A percentile compares a stretch with the other conserved stretches of the same genome.
phyloP scores from a whole-genome alignment of 176 grass and related monocot species.

The Oryza glumipatula region DNA sequence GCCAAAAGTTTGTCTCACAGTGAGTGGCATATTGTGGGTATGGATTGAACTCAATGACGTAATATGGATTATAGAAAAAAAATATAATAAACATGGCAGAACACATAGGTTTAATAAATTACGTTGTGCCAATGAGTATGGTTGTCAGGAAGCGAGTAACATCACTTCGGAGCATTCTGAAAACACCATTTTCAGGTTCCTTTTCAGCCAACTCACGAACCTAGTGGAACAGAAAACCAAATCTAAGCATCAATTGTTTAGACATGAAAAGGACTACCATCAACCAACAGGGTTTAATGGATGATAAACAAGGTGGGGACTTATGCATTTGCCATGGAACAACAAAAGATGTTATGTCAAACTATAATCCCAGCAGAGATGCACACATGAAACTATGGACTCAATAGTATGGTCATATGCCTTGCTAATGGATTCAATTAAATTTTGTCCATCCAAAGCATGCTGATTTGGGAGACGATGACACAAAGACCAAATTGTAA shows the following conservation, averaged over 20 bases:
- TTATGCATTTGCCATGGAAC: constrained; percentile 4
- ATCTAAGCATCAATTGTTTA: constrained; percentile 12
- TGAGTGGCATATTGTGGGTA: background rate
- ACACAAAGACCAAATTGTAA: background rate
- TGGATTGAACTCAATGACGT: background rate
- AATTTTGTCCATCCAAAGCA: background rate
- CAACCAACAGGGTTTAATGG: constrained; percentile 6
- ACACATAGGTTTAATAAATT: constrained; percentile 40
- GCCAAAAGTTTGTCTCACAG: background rate
- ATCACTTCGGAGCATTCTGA: constrained; percentile 94
- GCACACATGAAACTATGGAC: background rate
- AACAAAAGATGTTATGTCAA: background rate
- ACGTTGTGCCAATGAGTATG: constrained; percentile 99
- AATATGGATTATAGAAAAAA: constrained; percentile 15
- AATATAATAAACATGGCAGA: constrained; percentile 14
- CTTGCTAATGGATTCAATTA: background rate
- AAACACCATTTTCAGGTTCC: constrained; percentile 94
- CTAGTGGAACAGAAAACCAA: constrained; percentile 32
- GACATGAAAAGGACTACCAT: constrained; percentile 6
- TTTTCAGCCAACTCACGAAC: constrained; percentile 93
- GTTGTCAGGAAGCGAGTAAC: constrained; percentile 97
- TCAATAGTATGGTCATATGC: background rate
- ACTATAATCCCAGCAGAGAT: background rate
- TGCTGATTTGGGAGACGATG: background rate
- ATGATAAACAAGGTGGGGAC: background rate